Percentiles rank a stretch among this genome's conserved stretches.
Conservation (phyloP, 2,329 filamentous ascomycete species). For the Plectosphaerella cucumerina region DNA sequence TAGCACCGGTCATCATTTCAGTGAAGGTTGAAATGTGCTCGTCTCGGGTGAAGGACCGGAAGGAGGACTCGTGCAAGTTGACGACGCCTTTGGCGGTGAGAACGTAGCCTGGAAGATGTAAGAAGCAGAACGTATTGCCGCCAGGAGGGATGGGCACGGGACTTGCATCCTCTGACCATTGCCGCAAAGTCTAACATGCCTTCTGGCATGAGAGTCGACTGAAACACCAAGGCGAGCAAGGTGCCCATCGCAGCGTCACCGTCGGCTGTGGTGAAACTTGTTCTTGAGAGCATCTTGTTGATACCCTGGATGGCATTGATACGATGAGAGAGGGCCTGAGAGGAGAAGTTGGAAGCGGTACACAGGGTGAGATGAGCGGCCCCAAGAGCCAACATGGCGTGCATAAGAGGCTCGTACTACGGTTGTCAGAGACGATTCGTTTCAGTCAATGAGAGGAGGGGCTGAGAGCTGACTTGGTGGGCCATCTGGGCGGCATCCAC, state of each 20-base stretch:
- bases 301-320: slow-evolving; percentile 30
- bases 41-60: slow-evolving; percentile 19
- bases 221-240: slow-evolving; percentile 30
- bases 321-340: slow-evolving; percentile 28
- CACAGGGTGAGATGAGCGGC: slow-evolving; percentile 31
- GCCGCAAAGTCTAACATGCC: slow-evolving; percentile 33
- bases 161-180: slow-evolving; percentile 32
- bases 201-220: slow-evolving; percentile 32
- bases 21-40: slow-evolving; percentile 22
- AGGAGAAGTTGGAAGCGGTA: slow-evolving; percentile 15
- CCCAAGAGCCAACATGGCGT: slow-evolving; percentile 35
- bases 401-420: slow-evolving; percentile 35
- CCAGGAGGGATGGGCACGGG: not conserved
- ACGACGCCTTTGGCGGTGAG: slow-evolving; percentile 16
- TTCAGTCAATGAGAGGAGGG: not conserved
- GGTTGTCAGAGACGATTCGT: not conserved
- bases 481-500: slow-evolving; percentile 29
- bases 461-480: slow-evolving; percentile 22
- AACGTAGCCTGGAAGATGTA: slow-evolving; percentile 16
- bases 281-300: slow-evolving; percentile 25
- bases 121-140: too few relatives aligned
- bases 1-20: slow-evolving; percentile 6
- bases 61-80: slow-evolving; percentile 16
- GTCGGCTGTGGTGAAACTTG: slow-evolving; percentile 21
- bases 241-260: slow-evolving; percentile 32